Base-by-base conservation (phyloP, 2,329 filamentous ascomycete genomes). In the Fusarium armeniacum region DNA sequence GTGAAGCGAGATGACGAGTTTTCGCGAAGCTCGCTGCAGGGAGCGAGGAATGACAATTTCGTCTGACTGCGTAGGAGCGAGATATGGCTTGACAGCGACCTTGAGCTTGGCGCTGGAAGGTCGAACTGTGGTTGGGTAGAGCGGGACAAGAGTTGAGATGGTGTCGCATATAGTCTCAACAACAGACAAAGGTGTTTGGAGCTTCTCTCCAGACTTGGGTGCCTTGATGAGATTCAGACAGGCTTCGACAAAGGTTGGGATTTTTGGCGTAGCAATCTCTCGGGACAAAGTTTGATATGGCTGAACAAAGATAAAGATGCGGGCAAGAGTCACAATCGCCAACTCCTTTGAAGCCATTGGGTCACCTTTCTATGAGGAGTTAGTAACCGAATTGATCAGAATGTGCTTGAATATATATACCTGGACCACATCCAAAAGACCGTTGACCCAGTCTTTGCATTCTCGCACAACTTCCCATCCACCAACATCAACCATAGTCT, bases 231-330 rank as follows among this genome's bases (percentile, higher is more conserved):
- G 83, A 73, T 91, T 89, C 45, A 97, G 79, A 73, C 91, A 93
- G 5, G 91, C 85, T 1, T 88, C 89, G 46, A 94, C 86, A 74
- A 95, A 97, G 2, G 86, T 82, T 2, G 93, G 89, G 22, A 98
- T 82, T 5, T 89, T 92, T 4, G 93, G 93, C 0, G 94, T 97
- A 1, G 92, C 94, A 65, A 98, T 93, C 77, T 98, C 94, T 73
- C 95, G 87, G 45, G 95, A 85, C 55, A 98, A 84, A 11, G 93
- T 96, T 63, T 91, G 93, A 76, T 94, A 94, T 38, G 91, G 89
- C 76, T 94, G 92, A 41, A 94, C 91, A 36, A 96, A 86, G 71
- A 89, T 86, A 81, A 96, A 98, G 72, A 98, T 94, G 75, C 92
- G 90, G 22, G 92, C 92, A 65, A 98, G 82, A 16, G 92, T 89